phyloP scores from a whole-genome alignment of 805 yeast genomes.

The Maudiozyma barnettii region DNA sequence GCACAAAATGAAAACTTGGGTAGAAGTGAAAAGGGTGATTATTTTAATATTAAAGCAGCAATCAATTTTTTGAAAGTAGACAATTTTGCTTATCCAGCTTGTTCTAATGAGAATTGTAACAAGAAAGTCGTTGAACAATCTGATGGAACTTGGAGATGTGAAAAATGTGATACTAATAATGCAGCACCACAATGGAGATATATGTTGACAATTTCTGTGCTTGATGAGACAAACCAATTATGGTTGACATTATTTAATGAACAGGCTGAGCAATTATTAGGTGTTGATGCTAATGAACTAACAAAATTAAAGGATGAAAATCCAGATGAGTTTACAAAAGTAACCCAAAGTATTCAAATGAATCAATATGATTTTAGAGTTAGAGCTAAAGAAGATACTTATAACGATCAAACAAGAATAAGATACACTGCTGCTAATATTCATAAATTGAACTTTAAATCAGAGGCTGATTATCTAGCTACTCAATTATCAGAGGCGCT shows the following conservation, averaged over 20 bases:
- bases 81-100: conserved; percentile 83
- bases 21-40: conserved; percentile 68
- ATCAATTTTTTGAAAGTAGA: conserved; percentile 64
- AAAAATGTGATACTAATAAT: conserved; percentile 68
- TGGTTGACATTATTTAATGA: conserved; percentile 87
- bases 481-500: conserved; percentile 22
- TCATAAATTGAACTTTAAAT: conserved; percentile 42
- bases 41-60: conserved; percentile 64
- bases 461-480: conserved; percentile 52
- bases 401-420: conserved; percentile 67
- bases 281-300: conserved; percentile 52
- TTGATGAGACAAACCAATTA: conserved; percentile 72
- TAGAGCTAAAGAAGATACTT: conserved; percentile 75
- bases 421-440: conserved; percentile 60
- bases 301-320: conserved; percentile 39
- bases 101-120: conserved; percentile 66
- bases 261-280: conserved; percentile 61
- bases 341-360: conserved; percentile 46
- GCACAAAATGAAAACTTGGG: conserved; percentile 66
- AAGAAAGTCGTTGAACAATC: conserved; percentile 71
- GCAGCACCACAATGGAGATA: conserved; percentile 70
- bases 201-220: conserved; percentile 62
- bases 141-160: conserved; percentile 85
- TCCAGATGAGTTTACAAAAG: conserved; percentile 36
- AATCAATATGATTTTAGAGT: conserved; percentile 66